These are phyloP conservation scores for Penicillium arizonense DNA, from an alignment of 495 filamentous ascomycete species.

Conservation along the genomic window DNA sequence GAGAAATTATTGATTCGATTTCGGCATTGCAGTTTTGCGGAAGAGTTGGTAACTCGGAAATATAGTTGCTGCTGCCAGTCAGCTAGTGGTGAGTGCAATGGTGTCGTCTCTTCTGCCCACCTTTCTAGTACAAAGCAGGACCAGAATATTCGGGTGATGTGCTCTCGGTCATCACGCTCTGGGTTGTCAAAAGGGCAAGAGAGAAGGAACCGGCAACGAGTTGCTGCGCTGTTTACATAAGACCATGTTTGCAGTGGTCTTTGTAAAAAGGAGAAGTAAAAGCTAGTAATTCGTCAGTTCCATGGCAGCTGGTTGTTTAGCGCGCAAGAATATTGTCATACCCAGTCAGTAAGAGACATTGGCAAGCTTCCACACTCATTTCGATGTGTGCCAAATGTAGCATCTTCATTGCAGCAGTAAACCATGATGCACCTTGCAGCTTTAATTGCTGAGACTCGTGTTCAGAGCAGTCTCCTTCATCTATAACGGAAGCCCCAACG, in stretches of 20 bases:
- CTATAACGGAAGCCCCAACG: slow-evolving; percentile 3
- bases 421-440: slow-evolving; percentile 2
- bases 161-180: slow-evolving; percentile 2
- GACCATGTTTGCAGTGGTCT: slow-evolving; percentile 10
- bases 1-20: slow-evolving; percentile 8
- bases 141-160: slow-evolving; percentile 8
- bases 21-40: slow-evolving; percentile 9
- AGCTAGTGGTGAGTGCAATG: neutral
- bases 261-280: slow-evolving; percentile 10
- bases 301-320: neutral
- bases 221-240: slow-evolving; percentile 7
- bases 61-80: slow-evolving; percentile 1
- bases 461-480: neutral
- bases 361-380: slow-evolving; percentile 7
- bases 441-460: slow-evolving; percentile 2
- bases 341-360: slow-evolving; percentile 9
- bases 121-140: slow-evolving; percentile 11
- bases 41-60: slow-evolving; percentile 7
- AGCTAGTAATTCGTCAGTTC: neutral
- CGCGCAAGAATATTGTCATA: neutral
- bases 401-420: slow-evolving; percentile 9
- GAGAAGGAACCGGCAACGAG: slow-evolving; percentile 5
- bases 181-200: slow-evolving; percentile 5
- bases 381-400: slow-evolving; percentile 6
- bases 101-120: neutral